These are phyloP conservation scores for Fusarium albosuccineum DNA, from an alignment of 2,329 filamentous ascomycete species.

Conservation along the genomic window DNA sequence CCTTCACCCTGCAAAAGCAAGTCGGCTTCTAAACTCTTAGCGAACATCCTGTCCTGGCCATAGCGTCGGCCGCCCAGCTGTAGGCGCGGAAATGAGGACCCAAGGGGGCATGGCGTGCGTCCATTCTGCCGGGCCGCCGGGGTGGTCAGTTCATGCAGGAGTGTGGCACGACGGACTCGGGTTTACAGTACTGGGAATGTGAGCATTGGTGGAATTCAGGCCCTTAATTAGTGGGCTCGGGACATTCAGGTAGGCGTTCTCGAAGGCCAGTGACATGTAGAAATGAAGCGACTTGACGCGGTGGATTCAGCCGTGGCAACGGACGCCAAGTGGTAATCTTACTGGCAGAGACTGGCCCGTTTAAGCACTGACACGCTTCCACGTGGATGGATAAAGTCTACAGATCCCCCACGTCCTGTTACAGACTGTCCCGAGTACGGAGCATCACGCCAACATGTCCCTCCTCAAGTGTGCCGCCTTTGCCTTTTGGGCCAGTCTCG, in stretches of 20 bases:
- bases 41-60: constrained; percentile 13
- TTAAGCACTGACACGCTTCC: neutral
- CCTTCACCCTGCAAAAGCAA: constrained; percentile 1
- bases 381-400: constrained; percentile 1
- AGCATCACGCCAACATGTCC: constrained; percentile 18
- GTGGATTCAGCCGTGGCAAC: neutral
- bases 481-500: constrained; percentile 26
- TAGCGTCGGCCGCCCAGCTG: neutral
- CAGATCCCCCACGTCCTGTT: neutral
- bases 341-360: too few relatives aligned
- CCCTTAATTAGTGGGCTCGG: neutral
- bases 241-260: too few relatives aligned
- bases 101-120: neutral
- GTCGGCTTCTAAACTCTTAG: neutral
- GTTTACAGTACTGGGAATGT: neutral
- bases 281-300: neutral
- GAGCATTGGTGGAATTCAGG: neutral
- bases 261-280: too few relatives aligned
- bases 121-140: neutral
- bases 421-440: neutral
- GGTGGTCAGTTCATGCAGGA: constrained; percentile 7
- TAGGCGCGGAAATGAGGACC: constrained; percentile 5
- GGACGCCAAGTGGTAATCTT: neutral
- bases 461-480: constrained; percentile 1
- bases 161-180: constrained; percentile 1